Evolutionary conservation across 2,329 filamentous ascomycete genomes (phyloP), one percentile per base, ranked within the genome.

Genomic region (Curvularia sp.): DNA sequence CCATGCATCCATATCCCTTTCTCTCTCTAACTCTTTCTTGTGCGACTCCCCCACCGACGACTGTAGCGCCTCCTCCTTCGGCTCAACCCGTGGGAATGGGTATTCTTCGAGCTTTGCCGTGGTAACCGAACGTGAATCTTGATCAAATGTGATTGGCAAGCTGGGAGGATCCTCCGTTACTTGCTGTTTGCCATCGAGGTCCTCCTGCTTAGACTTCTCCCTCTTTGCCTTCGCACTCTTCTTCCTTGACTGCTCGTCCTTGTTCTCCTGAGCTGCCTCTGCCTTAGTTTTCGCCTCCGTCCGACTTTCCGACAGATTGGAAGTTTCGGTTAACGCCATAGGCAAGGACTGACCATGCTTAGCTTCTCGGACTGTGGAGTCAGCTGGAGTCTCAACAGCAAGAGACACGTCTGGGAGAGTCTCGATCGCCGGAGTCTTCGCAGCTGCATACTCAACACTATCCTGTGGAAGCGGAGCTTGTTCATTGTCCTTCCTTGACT

Each of bases 221-320:
- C 71, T 73, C 54, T 72, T 72, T 42, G 71, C 72, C 59, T 80
- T 82, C 71, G 81, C 81, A 9, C 55, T 61, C 59, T 66, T 71
- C 56, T 65, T 70, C 46, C 49, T 68, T 55, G 63, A 50, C 13
- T 62, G 59, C 19, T 62, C 62, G 23, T 64, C 56, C 58, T 63
- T 60, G 2, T 56, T 7, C 48, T 63, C 61, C n/a, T 62, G 58
- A 7, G 34, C 15, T 3, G 30, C 15, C 2, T 52, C 42, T 18
- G 32, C 13, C 10, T 36, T n/a, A 7, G 10, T 5, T 7, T 36
- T 36, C 13, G 32, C 32, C 32, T 36, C n/a, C 13, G 54, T 41
- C 9, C n/a, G 21, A 5, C 13, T 21, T 13, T 41, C 48, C 9
- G 21, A 21, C n/a, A 27, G 13, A 30, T 39, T 32, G 12, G 28